A percentile compares a stretch with the other conserved stretches of the same genome.
Evolutionary conservation across 805 yeast genomes (phyloP).

Genomic region (Jamesozyma piceae): DNA sequence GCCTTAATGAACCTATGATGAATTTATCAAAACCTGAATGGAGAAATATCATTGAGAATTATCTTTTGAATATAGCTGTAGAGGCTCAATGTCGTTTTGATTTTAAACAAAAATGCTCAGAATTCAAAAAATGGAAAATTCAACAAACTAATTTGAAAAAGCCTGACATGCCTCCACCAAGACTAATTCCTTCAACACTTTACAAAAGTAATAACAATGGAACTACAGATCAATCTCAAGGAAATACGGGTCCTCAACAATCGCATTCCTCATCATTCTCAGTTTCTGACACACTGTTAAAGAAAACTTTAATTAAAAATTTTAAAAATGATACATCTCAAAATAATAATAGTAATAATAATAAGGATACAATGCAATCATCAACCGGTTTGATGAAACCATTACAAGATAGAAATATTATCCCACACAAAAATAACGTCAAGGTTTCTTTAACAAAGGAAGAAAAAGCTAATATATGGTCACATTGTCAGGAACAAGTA

Average conservation of each 20-base stretch:
- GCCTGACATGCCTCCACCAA: conserved; percentile 32
- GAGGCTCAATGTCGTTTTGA: conserved; percentile 65
- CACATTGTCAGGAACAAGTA: conserved; percentile 50
- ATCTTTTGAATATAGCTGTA: conserved; percentile 51
- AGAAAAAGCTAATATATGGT: conserved; percentile 54
- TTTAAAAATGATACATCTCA: conserved; percentile 5
- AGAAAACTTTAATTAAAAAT: conserved; percentile 30
- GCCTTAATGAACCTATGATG: conserved; percentile 22
- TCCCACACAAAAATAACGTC: not conserved
- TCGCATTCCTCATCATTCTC: not conserved
- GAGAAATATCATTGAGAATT: conserved; percentile 68
- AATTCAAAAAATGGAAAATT: conserved; percentile 36
- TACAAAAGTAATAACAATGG: not conserved
- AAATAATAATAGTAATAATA: conserved; percentile 6
- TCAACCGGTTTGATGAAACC: not conserved
- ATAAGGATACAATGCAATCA: not conserved
- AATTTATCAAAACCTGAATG: conserved; percentile 49
- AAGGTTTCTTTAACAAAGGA: conserved; percentile 37
- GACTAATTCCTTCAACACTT: conserved; percentile 14
- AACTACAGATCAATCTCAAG: not conserved
- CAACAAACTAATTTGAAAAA: conserved; percentile 21
- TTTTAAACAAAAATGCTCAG: conserved; percentile 44
- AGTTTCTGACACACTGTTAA: conserved; percentile 13
- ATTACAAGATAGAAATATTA: not conserved
- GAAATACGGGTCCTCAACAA: not conserved